Evolutionary conservation across 768 basidiomycete species (phyloP).

Genomic region (Naganishia randhawae): DNA sequence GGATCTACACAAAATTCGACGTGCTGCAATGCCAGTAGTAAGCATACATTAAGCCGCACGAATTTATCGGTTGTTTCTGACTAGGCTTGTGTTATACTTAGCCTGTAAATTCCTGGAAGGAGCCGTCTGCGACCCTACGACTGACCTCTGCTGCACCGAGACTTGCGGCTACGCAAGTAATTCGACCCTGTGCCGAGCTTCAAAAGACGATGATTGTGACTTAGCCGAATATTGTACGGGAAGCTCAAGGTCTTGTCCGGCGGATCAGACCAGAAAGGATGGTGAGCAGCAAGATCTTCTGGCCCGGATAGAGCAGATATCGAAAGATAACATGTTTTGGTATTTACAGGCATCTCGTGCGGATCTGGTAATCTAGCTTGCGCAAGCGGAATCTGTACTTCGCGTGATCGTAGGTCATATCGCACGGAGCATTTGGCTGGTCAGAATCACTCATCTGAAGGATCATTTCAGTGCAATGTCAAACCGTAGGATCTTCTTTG

Average conservation of each 20-base stretch:
- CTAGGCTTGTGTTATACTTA: constrained; percentile 38
- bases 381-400: constrained; percentile 75
- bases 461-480: constrained; percentile 64
- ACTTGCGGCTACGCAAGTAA: constrained; percentile 63
- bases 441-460: constrained; percentile 16
- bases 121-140: constrained; percentile 74
- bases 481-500: constrained; percentile 67
- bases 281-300: constrained; percentile 49
- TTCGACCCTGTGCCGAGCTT: constrained; percentile 66
- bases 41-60: constrained; percentile 19
- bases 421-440: neutral
- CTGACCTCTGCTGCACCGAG: constrained; percentile 68
- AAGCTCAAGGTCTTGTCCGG: constrained; percentile 66
- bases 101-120: constrained; percentile 58
- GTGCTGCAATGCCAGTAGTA: constrained; percentile 70
- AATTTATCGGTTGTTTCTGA: neutral
- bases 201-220: constrained; percentile 67
- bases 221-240: constrained; percentile 71
- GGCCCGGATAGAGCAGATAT: neutral
- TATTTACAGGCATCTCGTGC: constrained; percentile 54
- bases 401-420: constrained; percentile 59
- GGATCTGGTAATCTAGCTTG: constrained; percentile 65
- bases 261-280: constrained; percentile 62
- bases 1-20: constrained; percentile 56
- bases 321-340: neutral